Evolutionary conservation across 768 basidiomycete species (phyloP), one percentile per base, ranked within the genome.

Genomic region (Trametes cingulata): DNA sequence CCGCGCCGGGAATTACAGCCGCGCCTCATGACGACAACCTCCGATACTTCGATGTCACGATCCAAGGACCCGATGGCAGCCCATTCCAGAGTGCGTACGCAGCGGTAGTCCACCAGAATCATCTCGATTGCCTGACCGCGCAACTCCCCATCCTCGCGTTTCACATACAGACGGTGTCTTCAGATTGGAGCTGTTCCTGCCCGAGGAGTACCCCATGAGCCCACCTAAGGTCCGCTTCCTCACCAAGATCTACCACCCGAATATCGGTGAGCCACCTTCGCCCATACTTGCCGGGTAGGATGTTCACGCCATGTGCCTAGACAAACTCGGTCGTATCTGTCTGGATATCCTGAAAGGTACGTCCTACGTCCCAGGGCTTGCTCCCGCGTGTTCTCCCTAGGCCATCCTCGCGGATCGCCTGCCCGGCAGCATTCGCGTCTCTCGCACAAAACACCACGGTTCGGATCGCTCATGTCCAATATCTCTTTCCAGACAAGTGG

Each of bases 171-270:
- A 88, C 67, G 97, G 96, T 20, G 80, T 91, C 19, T 98, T 98
- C 79, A 90, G 88, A 68, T 82, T 98, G n/a, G 97, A 99, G 75
- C 80, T 99, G 43, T 99, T 98, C 78, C 80, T 99, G 25, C 97
- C 97, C 4, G 97, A 98, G 75, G 97, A 98, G 74, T 99, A 99
- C 76, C 97, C 97, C 1, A 99, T 99, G 97, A 91, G 90, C 50
- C 96, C 97, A 0, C 97, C 97, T 22, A 99, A 99, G 77, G 97
- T 99, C 58, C 83, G 96, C 66, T 98, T 96, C 78, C 78, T 97
- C 67, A 97, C 95, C 57, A 95, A 95, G 87, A 96, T 98, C 80
- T 95, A 96, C 79, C 95, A 98, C 75, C 95, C 97, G 48, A 99
- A 99, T 75, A 99, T 99, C 77, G 96, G 96, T 97, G 71, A 69